A percentile compares a stretch with the other conserved stretches of the same genome.
Evolutionary conservation across 345 rosid species (phyloP).

Genomic region (Iberis pinnata): DNA sequence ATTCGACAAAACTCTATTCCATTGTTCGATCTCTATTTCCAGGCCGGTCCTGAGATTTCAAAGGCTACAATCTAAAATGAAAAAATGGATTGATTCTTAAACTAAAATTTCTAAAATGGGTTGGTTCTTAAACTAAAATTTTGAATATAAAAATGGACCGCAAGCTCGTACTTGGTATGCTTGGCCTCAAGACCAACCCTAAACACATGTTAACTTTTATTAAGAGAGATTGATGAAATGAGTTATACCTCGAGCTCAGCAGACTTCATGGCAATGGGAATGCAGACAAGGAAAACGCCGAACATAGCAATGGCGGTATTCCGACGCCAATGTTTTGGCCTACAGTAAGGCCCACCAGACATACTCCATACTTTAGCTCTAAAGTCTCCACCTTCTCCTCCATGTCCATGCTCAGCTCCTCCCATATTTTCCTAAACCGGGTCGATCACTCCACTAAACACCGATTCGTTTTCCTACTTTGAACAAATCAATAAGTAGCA

Average conservation of each 20-base stretch:
- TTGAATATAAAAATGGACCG: too few relatives aligned
- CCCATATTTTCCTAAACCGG: slow-evolving; percentile 34
- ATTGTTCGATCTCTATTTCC: too few relatives aligned
- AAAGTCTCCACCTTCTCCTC: slow-evolving; percentile 76
- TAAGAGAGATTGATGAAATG: neutral
- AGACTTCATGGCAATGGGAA: slow-evolving; percentile 85
- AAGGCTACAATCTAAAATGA: too few relatives aligned
- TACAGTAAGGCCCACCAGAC: slow-evolving; percentile 89
- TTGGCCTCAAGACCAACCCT: too few relatives aligned
- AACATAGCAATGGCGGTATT: slow-evolving; percentile 94
- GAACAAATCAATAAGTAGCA: slow-evolving; percentile 13
- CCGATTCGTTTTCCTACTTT: slow-evolving; percentile 10
- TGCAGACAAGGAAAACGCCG: slow-evolving; percentile 74
- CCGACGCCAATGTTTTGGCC: slow-evolving; percentile 96
- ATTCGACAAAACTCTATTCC: too few relatives aligned
- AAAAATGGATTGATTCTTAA: too few relatives aligned
- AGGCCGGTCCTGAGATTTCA: too few relatives aligned
- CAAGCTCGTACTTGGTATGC: too few relatives aligned
- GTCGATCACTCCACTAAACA: slow-evolving; percentile 18
- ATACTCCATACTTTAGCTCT: slow-evolving; percentile 92
- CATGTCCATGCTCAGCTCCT: slow-evolving; percentile 79
- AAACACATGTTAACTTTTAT: too few relatives aligned
- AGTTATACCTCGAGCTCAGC: slow-evolving; percentile 82
- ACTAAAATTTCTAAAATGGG: too few relatives aligned
- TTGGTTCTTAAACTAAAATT: too few relatives aligned